phyloP scores from a whole-genome alignment of 768 basidiomycete genomes.

The Termitomyces sp. region DNA sequence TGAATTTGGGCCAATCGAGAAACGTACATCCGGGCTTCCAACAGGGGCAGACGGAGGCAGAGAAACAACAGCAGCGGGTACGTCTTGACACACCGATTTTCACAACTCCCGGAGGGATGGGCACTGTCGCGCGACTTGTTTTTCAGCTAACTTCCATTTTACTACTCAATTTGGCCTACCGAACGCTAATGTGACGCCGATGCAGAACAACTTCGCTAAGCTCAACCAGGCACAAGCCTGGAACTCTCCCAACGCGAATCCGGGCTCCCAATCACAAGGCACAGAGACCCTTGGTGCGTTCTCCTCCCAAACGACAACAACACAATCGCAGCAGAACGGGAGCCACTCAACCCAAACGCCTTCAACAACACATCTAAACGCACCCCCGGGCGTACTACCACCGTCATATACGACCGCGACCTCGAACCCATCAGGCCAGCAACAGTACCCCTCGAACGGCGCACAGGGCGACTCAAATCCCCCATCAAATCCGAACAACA shows the following conservation, averaged over 20 bases:
- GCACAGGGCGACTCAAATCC: slow-evolving; percentile 34
- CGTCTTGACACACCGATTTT: slow-evolving; percentile 27
- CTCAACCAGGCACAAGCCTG: slow-evolving; percentile 63
- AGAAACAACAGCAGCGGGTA: slow-evolving; percentile 64
- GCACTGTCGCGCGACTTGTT: slow-evolving; percentile 9
- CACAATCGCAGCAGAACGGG: slow-evolving; percentile 41
- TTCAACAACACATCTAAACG: slow-evolving; percentile 46
- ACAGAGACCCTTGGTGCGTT: slow-evolving; percentile 16
- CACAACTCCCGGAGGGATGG: background rate
- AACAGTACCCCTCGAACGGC: slow-evolving; percentile 34
- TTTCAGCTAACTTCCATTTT: slow-evolving; percentile 3
- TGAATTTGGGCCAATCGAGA: slow-evolving; percentile 51
- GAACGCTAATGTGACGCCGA: slow-evolving; percentile 16
- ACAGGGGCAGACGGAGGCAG: slow-evolving; percentile 58
- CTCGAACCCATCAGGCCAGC: slow-evolving; percentile 25
- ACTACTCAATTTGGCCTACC: slow-evolving; percentile 6
- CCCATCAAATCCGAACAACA: slow-evolving; percentile 29
- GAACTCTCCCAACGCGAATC: slow-evolving; percentile 54
- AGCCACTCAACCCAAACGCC: slow-evolving; percentile 34
- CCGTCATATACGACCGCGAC: slow-evolving; percentile 27
- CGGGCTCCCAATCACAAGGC: slow-evolving; percentile 32
- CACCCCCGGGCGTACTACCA: slow-evolving; percentile 44
- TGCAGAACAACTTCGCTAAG: slow-evolving; percentile 60
- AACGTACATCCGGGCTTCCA: slow-evolving; percentile 52
- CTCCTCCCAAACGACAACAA: slow-evolving; percentile 18